Evolutionary conservation across 345 rosid species (phyloP).

Genomic region (Kernera saxatilis): DNA sequence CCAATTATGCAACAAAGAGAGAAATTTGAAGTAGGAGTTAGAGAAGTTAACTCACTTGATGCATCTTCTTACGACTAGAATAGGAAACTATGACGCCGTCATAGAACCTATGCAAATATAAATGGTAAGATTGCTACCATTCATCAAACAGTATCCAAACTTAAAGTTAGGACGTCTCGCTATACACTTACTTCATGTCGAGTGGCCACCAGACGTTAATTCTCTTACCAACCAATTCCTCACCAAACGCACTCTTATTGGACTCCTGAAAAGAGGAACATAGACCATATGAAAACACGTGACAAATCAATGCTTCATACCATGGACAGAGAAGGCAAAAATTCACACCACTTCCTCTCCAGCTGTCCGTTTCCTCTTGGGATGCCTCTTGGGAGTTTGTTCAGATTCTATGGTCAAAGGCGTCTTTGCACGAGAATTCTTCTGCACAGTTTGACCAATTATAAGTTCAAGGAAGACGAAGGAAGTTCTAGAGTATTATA

Average conservation of each 20-base stretch:
- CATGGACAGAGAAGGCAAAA: not conserved
- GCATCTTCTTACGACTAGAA: slow-evolving; percentile 34
- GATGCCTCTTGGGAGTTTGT: slow-evolving; percentile 33
- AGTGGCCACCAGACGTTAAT: slow-evolving; percentile 68
- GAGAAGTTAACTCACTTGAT: slow-evolving; percentile 40
- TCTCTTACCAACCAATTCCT: slow-evolving; percentile 44
- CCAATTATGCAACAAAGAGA: not conserved
- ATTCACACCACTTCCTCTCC: slow-evolving; percentile 39
- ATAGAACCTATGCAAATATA: slow-evolving; percentile 53
- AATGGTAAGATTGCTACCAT: not conserved
- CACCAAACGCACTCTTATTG: slow-evolving; percentile 22
- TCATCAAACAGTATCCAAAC: not conserved
- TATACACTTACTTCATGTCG: slow-evolving; percentile 45
- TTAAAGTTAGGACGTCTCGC: not conserved
- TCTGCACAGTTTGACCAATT: slow-evolving; percentile 29
- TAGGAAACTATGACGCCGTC: slow-evolving; percentile 50
- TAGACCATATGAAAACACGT: slow-evolving; percentile 1
- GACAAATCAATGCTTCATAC: not conserved
- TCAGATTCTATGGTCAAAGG: slow-evolving; percentile 24
- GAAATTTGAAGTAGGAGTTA: not conserved
- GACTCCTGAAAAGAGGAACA: slow-evolving; percentile 37
- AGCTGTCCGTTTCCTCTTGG: slow-evolving; percentile 38
- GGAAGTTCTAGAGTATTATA: not conserved
- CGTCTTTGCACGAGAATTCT: slow-evolving; percentile 16
- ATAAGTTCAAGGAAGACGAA: not conserved